Percentiles rank a stretch among this genome's conserved stretches.
Conservation (phyloP, 2,329 filamentous ascomycete genomes). For the Eurotiales sp. region DNA sequence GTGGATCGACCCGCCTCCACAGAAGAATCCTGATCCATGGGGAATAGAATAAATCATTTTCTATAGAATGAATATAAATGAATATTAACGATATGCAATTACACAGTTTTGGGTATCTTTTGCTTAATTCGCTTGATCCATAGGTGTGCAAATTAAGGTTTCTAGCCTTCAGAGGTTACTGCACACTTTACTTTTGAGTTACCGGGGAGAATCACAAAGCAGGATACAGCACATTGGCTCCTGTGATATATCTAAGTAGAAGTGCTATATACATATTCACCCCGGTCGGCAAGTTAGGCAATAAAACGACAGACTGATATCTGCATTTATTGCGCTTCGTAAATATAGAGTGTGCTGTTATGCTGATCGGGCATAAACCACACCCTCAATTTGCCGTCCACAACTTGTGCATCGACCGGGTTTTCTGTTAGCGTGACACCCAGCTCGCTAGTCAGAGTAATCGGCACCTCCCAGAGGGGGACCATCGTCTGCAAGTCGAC, state of each 20-base stretch:
- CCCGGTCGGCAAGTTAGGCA: no score
- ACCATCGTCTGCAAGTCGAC: conserved; percentile 46
- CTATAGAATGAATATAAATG: not conserved
- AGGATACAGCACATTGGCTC: no score
- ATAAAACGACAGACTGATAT: no score
- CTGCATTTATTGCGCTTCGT: conserved; percentile 33
- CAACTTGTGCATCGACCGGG: conserved; percentile 46
- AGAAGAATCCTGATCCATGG: conserved; percentile 12
- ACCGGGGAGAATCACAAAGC: no score
- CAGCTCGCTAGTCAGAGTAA: conserved; percentile 38
- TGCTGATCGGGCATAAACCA: conserved; percentile 49
- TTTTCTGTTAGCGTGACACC: conserved; percentile 47
- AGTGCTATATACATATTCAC: no score
- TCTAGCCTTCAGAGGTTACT: no score
- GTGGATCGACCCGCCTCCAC: conserved; percentile 28
- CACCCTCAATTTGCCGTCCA: conserved; percentile 44
- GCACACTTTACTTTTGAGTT: no score
- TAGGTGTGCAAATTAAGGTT: no score
- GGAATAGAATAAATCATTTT: not conserved
- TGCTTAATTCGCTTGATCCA: no score
- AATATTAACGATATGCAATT: no score
- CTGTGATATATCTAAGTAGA: no score
- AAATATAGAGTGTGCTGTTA: conserved; percentile 46
- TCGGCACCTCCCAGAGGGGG: conserved; percentile 46
- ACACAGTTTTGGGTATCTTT: no score